phyloP scores from a whole-genome alignment of 2,329 filamentous ascomycete species.

The Periconia macrospinosa region DNA sequence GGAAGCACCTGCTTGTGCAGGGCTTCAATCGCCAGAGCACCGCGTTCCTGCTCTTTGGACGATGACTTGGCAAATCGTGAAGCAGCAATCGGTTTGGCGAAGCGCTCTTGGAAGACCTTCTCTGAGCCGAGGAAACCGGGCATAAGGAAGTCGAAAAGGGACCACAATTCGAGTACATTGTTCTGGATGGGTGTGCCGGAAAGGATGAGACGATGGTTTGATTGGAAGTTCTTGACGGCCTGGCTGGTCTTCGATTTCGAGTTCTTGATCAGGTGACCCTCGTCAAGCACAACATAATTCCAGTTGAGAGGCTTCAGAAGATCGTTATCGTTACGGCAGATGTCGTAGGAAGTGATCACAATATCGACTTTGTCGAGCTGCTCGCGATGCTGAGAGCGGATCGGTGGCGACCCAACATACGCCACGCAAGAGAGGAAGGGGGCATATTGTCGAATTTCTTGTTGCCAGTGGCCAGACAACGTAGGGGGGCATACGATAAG shows the following conservation, averaged over 20 bases:
- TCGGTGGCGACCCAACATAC: constrained; percentile 85
- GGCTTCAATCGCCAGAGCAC: constrained; percentile 95
- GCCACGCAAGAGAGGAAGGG: constrained; percentile 88
- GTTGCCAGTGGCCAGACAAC: constrained; percentile 96
- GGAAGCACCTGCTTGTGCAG: constrained; percentile 97
- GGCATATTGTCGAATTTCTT: constrained; percentile 93
- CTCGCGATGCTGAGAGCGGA: constrained; percentile 72
- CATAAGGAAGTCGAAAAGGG: constrained; percentile 98
- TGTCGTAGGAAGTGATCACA: constrained; percentile 96
- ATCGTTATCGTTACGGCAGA: constrained; percentile 94
- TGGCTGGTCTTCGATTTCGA: constrained; percentile 94
- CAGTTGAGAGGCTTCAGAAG: constrained; percentile 80
- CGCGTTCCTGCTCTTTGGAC: constrained; percentile 96
- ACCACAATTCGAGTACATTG: constrained; percentile 96
- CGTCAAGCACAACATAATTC: constrained; percentile 97
- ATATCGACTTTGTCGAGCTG: constrained; percentile 80
- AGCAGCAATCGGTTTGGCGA: constrained; percentile 91
- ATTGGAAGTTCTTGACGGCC: constrained; percentile 84
- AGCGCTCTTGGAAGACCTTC: constrained; percentile 94
- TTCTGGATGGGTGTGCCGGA: constrained; percentile 98
- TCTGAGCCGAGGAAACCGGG: constrained; percentile 95
- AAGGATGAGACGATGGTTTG: constrained; percentile 93
- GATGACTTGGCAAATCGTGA: constrained; percentile 96
- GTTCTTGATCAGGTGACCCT: constrained; percentile 98
- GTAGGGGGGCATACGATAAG: constrained; percentile 96